Evolutionary conservation across 805 yeast species (phyloP), one percentile per base, ranked within the genome.

Genomic region (Diddensiella caesifluorescens): DNA sequence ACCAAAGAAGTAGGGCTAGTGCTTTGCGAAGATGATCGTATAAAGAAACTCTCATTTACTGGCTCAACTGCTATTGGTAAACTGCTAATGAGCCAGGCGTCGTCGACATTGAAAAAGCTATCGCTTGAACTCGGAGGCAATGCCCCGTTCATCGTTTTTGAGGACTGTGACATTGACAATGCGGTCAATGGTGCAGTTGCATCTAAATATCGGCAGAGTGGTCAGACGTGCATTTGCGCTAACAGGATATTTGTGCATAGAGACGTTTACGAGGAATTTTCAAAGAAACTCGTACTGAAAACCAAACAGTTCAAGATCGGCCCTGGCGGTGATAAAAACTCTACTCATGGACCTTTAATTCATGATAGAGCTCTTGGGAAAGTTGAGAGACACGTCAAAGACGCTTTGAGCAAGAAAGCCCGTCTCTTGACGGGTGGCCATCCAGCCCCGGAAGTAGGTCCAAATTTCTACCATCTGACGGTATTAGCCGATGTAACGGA

Each of bases 161-260:
- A 79, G 41, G 89, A 82, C 56, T 87, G 86, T 7, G 76, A 80
- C 47, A 51, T 83, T 16, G 81, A 76, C 44, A 63, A 66, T 31
- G 90, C 90, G 0, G 77, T 82, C 12, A 71, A 70, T n/a, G 84
- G 78, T 30, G 75, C 84, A 2, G 59, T 82, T 45, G 77, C 73
- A 5, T 73, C 79, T 48, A 84, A 83, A 60, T 79, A 82, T 64
- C 72, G 92, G 58, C 80, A 82, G 21, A 72, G 81, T 32, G 92
- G 92, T 47, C 92, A 83, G 63, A 82, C 89, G 3, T 84, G 94
- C 64, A 82, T 82, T 30, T 81, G 88, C 59, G 87, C 88, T 35
- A 82, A 82, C 63, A 70, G 89, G 55, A 59, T 83, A 35, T 83
- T 71, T 55, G 72, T 83, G 25, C 92, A 84, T 54, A 71, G 69